Evolutionary conservation across 306 rosid genomes (phyloP), one percentile per base, ranked within the genome.

Genomic region (Glycyrrhiza uralensis): DNA sequence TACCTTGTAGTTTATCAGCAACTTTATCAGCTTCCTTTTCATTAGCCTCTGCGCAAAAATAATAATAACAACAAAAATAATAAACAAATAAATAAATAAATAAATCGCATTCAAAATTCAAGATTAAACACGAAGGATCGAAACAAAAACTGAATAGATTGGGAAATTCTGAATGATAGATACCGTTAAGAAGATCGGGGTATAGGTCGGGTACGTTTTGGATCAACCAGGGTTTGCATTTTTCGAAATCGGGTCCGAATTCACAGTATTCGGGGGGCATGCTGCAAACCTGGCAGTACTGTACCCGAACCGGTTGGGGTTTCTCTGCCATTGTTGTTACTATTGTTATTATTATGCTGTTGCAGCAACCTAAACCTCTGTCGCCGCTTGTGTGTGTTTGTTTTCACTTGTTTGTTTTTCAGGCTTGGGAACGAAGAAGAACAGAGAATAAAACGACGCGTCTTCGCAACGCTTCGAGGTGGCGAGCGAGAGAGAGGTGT

Each of bases 191-290:
- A 67, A 95, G 96, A 88, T 91, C 86, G 8, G 97, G 99, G 71
- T 89, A 95, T 10, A 89, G 57, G 76, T 88, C 84, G 2, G 97
- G 96, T 33, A 85, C 97, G 72, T 95, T 89, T 54, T 85, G 92
- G 86, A 95, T 82, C 89, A 95, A 85, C 99, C 99, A 95, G 79
- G 99, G 99, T 80, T 91, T 95, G 89, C 99, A 95, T 84, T 88
- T 89, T 29, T 84, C 96, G 76, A 95, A 89, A 91, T 95, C 96
- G 75, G 97, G 83, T 71, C 99, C 97, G 82, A 89, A 91, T 80
- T 95, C 99, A 51, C 99, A 95, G 83, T 86, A 95, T 63, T 91
- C 99, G 0, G 97, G 93, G 0, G 99, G 99, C 18, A 91, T 73
- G 28, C 78, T 78, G 84, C 99, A 95, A 2, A 88, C 81, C 0